These are phyloP conservation scores for Eucalyptus decipiens DNA, from an alignment of 345 rosid genomes.

Conservation along the genomic window DNA sequence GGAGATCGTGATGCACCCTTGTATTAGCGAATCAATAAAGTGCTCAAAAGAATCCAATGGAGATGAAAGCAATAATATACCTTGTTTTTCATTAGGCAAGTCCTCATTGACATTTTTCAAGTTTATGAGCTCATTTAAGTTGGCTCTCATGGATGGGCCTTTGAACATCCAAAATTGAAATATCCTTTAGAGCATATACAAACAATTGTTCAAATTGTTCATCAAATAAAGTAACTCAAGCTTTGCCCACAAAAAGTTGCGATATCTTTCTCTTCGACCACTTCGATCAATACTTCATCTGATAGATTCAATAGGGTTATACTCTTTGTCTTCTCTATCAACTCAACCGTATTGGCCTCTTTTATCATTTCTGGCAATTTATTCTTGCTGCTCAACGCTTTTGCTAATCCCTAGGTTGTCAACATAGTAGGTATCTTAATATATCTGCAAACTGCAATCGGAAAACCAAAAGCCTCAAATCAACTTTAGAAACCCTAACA, in stretches of 20 bases:
- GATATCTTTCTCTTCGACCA: background rate
- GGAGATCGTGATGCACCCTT: background rate
- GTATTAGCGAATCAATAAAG: background rate
- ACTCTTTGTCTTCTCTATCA: background rate
- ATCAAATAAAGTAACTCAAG: background rate
- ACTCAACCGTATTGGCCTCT: background rate
- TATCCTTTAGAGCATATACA: too few relatives aligned
- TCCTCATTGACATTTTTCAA: background rate
- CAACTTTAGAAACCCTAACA: background rate
- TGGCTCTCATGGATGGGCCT: background rate
- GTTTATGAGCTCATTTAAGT: background rate
- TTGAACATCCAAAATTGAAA: background rate
- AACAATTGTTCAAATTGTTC: too few relatives aligned
- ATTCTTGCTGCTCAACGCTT: background rate
- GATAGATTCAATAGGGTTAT: too few relatives aligned
- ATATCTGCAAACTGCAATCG: background rate
- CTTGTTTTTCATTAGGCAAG: background rate
- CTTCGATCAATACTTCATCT: background rate
- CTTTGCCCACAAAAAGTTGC: background rate
- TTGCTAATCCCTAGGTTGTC: background rate
- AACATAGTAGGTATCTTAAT: too few relatives aligned
- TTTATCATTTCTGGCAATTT: background rate
- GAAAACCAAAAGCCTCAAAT: background rate
- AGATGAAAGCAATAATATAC: background rate
- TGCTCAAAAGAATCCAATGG: background rate